These are phyloP conservation scores for Tylopilus rubrobrunneus DNA, from an alignment of 768 basidiomycete genomes.

Conservation along the genomic window DNA sequence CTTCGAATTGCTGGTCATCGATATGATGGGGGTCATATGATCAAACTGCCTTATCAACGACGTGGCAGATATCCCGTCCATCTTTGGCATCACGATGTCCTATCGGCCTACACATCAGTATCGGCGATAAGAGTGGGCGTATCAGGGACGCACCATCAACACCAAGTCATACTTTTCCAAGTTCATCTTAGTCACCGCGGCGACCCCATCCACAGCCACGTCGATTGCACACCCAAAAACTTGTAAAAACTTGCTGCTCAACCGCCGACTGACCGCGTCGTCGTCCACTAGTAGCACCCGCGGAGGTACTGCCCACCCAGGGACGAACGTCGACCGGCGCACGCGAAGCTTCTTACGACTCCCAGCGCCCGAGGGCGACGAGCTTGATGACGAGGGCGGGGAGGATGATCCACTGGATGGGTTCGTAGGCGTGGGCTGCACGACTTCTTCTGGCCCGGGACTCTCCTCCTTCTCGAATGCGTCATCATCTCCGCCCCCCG, in stretches of 20 bases:
- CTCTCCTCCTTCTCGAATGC: constrained; percentile 27
- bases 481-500: constrained; percentile 19
- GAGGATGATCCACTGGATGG: constrained; percentile 15
- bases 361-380: constrained; percentile 8
- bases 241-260: constrained; percentile 91
- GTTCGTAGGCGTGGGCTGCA: constrained; percentile 37
- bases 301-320: constrained; percentile 89
- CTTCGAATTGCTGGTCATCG: constrained; percentile 95
- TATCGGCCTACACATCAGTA: constrained; percentile 23
- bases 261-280: constrained; percentile 83
- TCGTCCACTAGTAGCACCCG: constrained; percentile 93
- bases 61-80: constrained; percentile 88
- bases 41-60: constrained; percentile 94
- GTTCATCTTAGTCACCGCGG: constrained; percentile 96
- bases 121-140: not conserved
- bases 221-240: constrained; percentile 95
- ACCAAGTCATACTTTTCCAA: constrained; percentile 94
- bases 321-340: constrained; percentile 75
- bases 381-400: constrained; percentile 10
- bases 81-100: constrained; percentile 95
- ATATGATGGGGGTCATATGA: constrained; percentile 93
- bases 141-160: constrained; percentile 68
- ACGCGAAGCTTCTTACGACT: constrained; percentile 54
- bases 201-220: constrained; percentile 89
- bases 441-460: constrained; percentile 35